Evolutionary conservation across 768 basidiomycete species (phyloP).

Genomic region (Russula brevipes): DNA sequence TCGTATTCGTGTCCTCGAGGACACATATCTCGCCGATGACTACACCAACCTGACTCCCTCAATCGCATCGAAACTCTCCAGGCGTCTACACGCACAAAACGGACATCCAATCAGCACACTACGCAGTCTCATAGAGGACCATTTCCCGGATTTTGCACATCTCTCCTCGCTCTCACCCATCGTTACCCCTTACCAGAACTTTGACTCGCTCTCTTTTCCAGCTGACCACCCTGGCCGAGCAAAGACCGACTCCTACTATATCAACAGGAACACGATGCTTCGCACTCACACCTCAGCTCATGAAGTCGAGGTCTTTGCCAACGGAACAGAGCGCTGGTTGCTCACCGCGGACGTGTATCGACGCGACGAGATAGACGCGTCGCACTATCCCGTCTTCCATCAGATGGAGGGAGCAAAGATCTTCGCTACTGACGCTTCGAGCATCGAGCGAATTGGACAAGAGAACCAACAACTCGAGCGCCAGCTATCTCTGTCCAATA

Average conservation of each 20-base stretch:
- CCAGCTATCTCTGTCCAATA: constrained; percentile 63
- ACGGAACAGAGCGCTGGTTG: constrained; percentile 77
- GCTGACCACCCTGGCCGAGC: constrained; percentile 89
- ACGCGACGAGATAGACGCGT: constrained; percentile 94
- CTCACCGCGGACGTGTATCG: constrained; percentile 96
- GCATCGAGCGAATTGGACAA: constrained; percentile 58
- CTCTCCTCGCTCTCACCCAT: constrained; percentile 79
- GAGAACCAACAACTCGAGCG: constrained; percentile 62
- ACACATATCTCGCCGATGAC: constrained; percentile 67
- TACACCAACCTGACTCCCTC: constrained; percentile 82
- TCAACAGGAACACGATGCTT: constrained; percentile 86
- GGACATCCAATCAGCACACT: constrained; percentile 86
- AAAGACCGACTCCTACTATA: constrained; percentile 90
- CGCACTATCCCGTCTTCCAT: constrained; percentile 97
- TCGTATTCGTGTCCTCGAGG: constrained; percentile 51
- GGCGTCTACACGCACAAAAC: constrained; percentile 68
- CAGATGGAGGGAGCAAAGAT: constrained; percentile 95
- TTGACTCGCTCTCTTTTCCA: constrained; percentile 95
- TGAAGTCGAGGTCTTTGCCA: constrained; percentile 85
- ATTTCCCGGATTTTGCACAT: constrained; percentile 71
- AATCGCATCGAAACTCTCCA: constrained; percentile 75
- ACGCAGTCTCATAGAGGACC: constrained; percentile 74
- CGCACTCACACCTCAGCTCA: constrained; percentile 98
- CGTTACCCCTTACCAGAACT: constrained; percentile 88
- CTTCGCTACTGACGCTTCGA: constrained; percentile 54